Evolutionary conservation across 2,329 filamentous ascomycete species (phyloP), one percentile per base, ranked within the genome.

Genomic region (Aspergillus neotritici): DNA sequence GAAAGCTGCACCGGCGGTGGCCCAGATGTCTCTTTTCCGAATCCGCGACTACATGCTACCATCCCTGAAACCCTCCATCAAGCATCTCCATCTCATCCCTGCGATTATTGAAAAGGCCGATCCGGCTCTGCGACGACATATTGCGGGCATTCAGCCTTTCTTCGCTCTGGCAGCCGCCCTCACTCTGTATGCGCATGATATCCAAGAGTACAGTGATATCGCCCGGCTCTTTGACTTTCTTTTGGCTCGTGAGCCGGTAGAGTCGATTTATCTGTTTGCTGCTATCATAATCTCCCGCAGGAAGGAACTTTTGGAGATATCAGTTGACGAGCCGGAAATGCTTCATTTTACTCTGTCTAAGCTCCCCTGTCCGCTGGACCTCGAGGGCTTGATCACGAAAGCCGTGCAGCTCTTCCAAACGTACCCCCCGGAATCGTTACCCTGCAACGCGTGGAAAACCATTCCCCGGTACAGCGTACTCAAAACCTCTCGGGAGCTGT

Each of bases 41-140:
- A 96, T 98, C 62, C 82, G 93, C 49, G 93, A 98, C 69, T 98
- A 96, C 66, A 96, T 98, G 93, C 80, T 98, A 9, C 90, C 91
- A 7, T 87, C 82, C 32, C 79, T 98, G 34, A 74, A 80, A 11
- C 87, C 89, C 3, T 87, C 90, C 15, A 74, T 94, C 37, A 77
- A 83, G 42, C 93, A 98, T 66, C 80, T 98, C n/a, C 79, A 82
- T 31, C 78, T 98, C 10, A 83, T 98, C 43, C 90, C 89, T 5
- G 81, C 87, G 43, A 86, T 98, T 43, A 73, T 98, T 17, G 72
- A 78, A 50, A 76, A 75, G 30, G 84, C 82, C 16, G 88, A 96
- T 64, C 78, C 82, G 4, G 71, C 74, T 34, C 74, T 98, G 16
- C 84, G 80, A 63, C 71, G 67, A 6, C 91, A 95, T 67, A 74